A percentile compares a stretch with the other conserved stretches of the same genome.
These are phyloP conservation scores for Grosmannia huntii DNA, from an alignment of 2,329 filamentous ascomycete species.

Conservation along the genomic window DNA sequence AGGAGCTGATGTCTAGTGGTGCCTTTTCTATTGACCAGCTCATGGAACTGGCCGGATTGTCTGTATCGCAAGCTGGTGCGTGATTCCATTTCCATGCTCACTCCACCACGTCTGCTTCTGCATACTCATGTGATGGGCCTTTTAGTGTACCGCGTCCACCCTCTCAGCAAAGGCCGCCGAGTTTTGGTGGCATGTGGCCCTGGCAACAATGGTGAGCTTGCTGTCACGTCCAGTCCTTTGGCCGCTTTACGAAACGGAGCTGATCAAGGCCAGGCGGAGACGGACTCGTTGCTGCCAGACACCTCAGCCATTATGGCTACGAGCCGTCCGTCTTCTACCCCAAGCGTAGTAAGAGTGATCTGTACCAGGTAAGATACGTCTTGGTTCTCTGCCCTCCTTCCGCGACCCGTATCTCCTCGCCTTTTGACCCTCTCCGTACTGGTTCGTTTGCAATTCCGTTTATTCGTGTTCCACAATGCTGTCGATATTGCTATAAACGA, in stretches of 20 bases:
- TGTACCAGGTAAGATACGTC: conserved; percentile 55
- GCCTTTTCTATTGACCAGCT: conserved; percentile 92
- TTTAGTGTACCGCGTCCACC: conserved; percentile 73
- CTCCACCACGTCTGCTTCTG: not conserved
- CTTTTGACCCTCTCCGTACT: not conserved
- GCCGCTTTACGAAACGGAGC: not conserved
- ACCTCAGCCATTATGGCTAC: conserved; percentile 87
- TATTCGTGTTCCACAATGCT: not conserved
- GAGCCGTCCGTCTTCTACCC: conserved; percentile 82
- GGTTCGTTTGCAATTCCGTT: not conserved
- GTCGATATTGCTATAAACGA: not conserved
- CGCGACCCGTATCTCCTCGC: not conserved
- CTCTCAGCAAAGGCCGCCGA: conserved; percentile 54
- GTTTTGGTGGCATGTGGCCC: conserved; percentile 88
- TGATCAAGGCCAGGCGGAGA: conserved; percentile 57
- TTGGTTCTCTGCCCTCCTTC: no score
- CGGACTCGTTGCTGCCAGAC: conserved; percentile 84
- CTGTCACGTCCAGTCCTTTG: no score
- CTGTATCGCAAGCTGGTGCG: conserved; percentile 78
- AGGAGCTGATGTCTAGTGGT: conserved; percentile 79
- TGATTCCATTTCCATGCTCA: not conserved
- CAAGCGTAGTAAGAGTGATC: conserved; percentile 78
- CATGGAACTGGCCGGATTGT: conserved; percentile 91
- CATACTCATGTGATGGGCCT: not conserved
- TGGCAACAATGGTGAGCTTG: conserved; percentile 49